Evolutionary conservation across 805 yeast species (phyloP), one percentile per base, ranked within the genome.

Genomic region (Babjeviella inositovora): DNA sequence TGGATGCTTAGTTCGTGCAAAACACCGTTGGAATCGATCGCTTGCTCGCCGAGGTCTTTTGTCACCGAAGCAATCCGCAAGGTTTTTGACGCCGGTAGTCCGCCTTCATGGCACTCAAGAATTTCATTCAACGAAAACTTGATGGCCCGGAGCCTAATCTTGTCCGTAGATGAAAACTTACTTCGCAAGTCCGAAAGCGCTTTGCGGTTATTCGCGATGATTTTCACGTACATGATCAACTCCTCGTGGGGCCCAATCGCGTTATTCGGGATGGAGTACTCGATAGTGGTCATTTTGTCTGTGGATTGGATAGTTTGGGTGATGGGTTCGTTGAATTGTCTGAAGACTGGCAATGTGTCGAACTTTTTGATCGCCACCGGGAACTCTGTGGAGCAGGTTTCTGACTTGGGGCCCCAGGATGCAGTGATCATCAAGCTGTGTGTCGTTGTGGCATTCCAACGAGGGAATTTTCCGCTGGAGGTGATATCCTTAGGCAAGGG

Each of bases 201-300:
- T 19, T 23, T 4, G 47, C 33, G 34, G n/a, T n/a, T n/a, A n/a
- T 56, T 65, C 21, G 57, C 60, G 32, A 46, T 44, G 2, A 68
- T 37, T 18, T 53, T 54, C 11, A 57, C 33, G 15, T 41, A 37
- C 5, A 69, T 24, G 5, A 37, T 32, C 6, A 70, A 35, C 5
- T 45, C 41, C 36, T 72, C 82, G 23, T 51, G 53, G 0, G 72
- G 72, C 2, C 77, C 73, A n/a, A 70, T 53, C 15, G 73, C 60
- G 5, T 69, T 53, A 5, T 55, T 53, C 2, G 70, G 65, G 11
- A 71, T 32, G 5, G 48, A 43, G 23, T 62, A 47, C 12, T 60
- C 63, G 6, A 62, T 49, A 15, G 58, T 35, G 7, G 63, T 52
- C 28, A 57, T 62, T 7, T 53, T 50, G 35, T 71, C 77, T 10